phyloP scores from a whole-genome alignment of 176 grass and related monocot species.

The Secale cereale region DNA sequence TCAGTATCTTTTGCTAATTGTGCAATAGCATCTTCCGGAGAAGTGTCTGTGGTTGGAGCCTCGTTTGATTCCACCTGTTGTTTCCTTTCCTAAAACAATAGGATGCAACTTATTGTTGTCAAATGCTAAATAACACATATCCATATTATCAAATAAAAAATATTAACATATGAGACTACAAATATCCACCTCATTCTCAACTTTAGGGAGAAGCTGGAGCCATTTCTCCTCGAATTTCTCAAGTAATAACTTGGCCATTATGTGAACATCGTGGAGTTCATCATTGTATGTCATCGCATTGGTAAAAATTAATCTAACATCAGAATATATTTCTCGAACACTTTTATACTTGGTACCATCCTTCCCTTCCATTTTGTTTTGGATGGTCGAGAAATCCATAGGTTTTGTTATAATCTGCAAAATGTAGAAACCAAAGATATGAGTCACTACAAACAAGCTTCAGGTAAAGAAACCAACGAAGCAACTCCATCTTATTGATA shows the following conservation, averaged over 20 bases:
- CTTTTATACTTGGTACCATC: constrained; percentile 66
- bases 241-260: constrained; percentile 80
- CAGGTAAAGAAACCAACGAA: not conserved
- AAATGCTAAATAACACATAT: constrained; percentile 5
- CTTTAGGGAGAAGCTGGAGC: constrained; percentile 77
- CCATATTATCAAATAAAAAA: not conserved
- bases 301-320: constrained; percentile 89
- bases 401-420: constrained; percentile 83
- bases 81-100: constrained; percentile 65
- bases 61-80: constrained; percentile 58
- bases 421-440: constrained; percentile 23
- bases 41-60: constrained; percentile 29
- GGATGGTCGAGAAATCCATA: constrained; percentile 90
- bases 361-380: constrained; percentile 86
- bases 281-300: constrained; percentile 98
- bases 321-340: constrained; percentile 87
- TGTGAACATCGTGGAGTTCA: constrained; percentile 52
- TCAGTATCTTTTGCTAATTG: constrained; percentile 80
- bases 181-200: constrained; percentile 70
- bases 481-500: not conserved
- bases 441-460: constrained; percentile 1
- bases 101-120: not conserved
- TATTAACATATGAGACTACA: not conserved
- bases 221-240: constrained; percentile 95
- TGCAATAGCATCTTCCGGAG: constrained; percentile 55